Evolutionary conservation across 805 yeast species (phyloP), one percentile per base, ranked within the genome.

Genomic region (Kazachstania bromeliacearum): DNA sequence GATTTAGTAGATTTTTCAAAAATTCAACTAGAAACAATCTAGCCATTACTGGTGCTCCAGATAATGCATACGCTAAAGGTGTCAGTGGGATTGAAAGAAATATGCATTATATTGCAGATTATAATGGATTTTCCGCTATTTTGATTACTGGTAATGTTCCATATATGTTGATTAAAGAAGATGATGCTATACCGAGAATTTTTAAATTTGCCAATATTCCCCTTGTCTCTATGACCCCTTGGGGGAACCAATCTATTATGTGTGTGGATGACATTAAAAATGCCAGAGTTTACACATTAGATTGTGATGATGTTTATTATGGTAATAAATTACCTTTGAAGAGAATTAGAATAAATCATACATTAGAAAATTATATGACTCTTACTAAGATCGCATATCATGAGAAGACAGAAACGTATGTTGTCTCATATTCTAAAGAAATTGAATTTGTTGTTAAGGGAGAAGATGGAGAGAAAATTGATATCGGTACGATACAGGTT

Each of bases 81-180:
- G 60, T 57, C 42, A 41, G 80, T 79, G 1, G 67, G 4, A 70
- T 81, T 31, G 94, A 83, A 55, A 70, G 92, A 57, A 71, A 75
- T 40, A 62, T 79, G 59, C 71, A 75, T 37, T 68, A 77, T 53
- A 60, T 81, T 42, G 68, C 73, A 4, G 68, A 74, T 40, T 62
- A 77, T 32, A 72, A 72, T 43, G 83, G 78, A 1, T 66, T 68
- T 40, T 68, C 77, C 0, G 67, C 75, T 13, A 70, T 85, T 1
- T 70, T 84, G 46, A 72, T 85, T 2, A 77, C 89, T 2, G 95
- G 95, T 31, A 71, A 70, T 15, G 75, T 72, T 13, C 84, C 95
- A 1, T 79, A 73, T 45, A 63, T 79, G 35, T 70, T 87, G 4
- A 53, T 75, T n/a, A 83, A 82, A 44, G 70, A 77, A 9, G 64